Percentiles rank a stretch among this genome's conserved stretches.
phyloP scores from a whole-genome alignment of 768 basidiomycete species.

The Panellus pusillus region DNA sequence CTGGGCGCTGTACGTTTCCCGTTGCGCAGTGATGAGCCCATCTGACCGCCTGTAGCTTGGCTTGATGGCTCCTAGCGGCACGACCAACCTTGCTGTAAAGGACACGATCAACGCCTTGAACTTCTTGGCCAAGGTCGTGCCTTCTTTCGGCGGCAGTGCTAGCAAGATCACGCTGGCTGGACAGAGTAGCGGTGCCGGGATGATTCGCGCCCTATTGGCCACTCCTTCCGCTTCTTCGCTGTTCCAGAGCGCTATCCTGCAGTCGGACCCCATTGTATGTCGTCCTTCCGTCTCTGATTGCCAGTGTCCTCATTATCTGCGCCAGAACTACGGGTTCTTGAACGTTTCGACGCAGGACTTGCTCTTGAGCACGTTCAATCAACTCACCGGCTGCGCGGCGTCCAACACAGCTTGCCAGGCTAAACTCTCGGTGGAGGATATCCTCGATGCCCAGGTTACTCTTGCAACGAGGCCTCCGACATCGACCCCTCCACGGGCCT shows the following conservation, averaged over 20 bases:
- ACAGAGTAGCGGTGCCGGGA: constrained; percentile 77
- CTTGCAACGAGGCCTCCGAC: constrained; percentile 40
- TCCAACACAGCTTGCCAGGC: constrained; percentile 51
- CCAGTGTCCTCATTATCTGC: constrained; percentile 3
- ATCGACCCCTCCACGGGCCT: constrained; percentile 55
- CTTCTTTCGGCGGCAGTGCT: constrained; percentile 66
- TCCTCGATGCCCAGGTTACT: constrained; percentile 55
- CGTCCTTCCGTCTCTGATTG: not conserved
- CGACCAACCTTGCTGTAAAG: constrained; percentile 69
- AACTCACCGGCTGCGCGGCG: constrained; percentile 44
- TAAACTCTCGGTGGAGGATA: constrained; percentile 44
- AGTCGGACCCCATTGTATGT: constrained; percentile 84
- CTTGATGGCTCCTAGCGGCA: constrained; percentile 68
- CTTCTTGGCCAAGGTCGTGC: constrained; percentile 57
- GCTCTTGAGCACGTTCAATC: constrained; percentile 54
- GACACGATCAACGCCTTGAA: constrained; percentile 66
- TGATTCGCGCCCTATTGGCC: constrained; percentile 77
- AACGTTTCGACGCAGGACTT: constrained; percentile 50
- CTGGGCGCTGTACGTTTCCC: constrained; percentile 63
- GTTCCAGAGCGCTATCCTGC: constrained; percentile 78
- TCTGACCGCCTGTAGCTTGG: constrained; percentile 52
- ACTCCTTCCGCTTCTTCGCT: constrained; percentile 67
- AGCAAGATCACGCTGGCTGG: constrained; percentile 75
- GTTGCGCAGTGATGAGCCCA: not conserved
- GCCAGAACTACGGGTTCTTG: constrained; percentile 73